Conservation (phyloP, 768 basidiomycete genomes). For the Xanthoconium stramineum region DNA sequence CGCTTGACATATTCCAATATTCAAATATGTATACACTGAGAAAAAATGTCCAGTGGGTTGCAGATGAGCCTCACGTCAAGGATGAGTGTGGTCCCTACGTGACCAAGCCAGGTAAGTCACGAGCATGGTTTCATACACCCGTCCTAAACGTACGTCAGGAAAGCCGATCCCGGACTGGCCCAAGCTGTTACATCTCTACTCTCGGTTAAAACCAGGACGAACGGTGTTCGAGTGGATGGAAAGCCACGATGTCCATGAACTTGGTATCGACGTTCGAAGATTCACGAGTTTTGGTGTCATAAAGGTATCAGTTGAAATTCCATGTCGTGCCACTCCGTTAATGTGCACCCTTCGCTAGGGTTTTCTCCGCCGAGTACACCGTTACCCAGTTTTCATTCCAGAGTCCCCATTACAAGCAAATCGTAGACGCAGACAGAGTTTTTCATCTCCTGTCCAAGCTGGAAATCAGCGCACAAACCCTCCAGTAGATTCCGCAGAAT, state of each 20-base stretch:
- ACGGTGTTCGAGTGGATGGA: slow-evolving; percentile 90
- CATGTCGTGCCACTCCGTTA: background rate
- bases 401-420: slow-evolving; percentile 28
- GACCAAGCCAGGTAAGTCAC: slow-evolving; percentile 58
- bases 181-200: slow-evolving; percentile 80
- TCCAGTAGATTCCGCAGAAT: slow-evolving; percentile 11
- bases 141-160: slow-evolving; percentile 34
- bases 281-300: slow-evolving; percentile 97
- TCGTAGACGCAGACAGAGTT: slow-evolving; percentile 31
- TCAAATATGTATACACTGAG: slow-evolving; percentile 96
- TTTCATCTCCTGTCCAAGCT: slow-evolving; percentile 15
- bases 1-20: slow-evolving; percentile 95
- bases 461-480: slow-evolving; percentile 9
- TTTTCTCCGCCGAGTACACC: slow-evolving; percentile 87
- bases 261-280: slow-evolving; percentile 88
- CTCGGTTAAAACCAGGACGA: slow-evolving; percentile 76
- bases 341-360: slow-evolving; percentile 46
- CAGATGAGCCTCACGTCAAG: slow-evolving; percentile 77
- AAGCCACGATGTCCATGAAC: slow-evolving; percentile 58
- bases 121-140: background rate
- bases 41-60: slow-evolving; percentile 84
- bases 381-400: slow-evolving; percentile 79
- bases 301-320: slow-evolving; percentile 52
- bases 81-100: slow-evolving; percentile 93
- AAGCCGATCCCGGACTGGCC: slow-evolving; percentile 79